Evolutionary conservation across 768 basidiomycete genomes (phyloP), one percentile per base, ranked within the genome.

Genomic region (Amanita rubescens): DNA sequence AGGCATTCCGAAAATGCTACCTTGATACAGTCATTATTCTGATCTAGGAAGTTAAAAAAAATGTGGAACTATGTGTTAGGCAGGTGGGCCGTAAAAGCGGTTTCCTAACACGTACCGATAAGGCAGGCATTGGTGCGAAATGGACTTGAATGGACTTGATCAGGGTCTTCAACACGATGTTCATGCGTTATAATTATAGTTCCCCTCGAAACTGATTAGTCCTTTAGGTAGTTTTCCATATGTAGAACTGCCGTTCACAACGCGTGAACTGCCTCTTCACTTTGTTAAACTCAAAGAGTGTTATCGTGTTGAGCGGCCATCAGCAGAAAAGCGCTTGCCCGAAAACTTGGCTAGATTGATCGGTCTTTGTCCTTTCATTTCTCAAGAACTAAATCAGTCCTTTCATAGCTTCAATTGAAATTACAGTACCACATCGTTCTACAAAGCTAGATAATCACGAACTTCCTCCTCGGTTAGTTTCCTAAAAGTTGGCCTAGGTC

Each of bases 401-500:
- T 43, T 14, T 22, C 17, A 8, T 14, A 3, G 33, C 2, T 22
- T 19, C 17, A 52, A 44, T 43, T 17, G 25, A 24, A 53, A 46
- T 22, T 46, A 46, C 52, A 46, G 25, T 46, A 37, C 43, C 52
- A 37, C 44, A 8, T 11, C 8, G 46, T 32, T 48, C 65, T 84
- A 93, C 73, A 93, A 71, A 34, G 90, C 85, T 66, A 97, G 72
- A 72, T 97, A 99, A 72, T 99, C 96, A 58, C 85, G 82, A 55
- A 99, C 91, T 75, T 99, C 96, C 68, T 95, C 91, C 73, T 99
- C 95, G 19, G 84, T 85, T 63, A 99, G 71, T 71, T 96, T 97
- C 67, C 96, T 79, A 75, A 99, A 98, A 19, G 91, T 90, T 17
- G 94, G 87, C 67, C 80, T 88, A 32, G 82, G 82, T 52, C 88